Evolutionary conservation across 1,139 yeast species (phyloP), one percentile per base, ranked within the genome.

Genomic region (Candida sp.): DNA sequence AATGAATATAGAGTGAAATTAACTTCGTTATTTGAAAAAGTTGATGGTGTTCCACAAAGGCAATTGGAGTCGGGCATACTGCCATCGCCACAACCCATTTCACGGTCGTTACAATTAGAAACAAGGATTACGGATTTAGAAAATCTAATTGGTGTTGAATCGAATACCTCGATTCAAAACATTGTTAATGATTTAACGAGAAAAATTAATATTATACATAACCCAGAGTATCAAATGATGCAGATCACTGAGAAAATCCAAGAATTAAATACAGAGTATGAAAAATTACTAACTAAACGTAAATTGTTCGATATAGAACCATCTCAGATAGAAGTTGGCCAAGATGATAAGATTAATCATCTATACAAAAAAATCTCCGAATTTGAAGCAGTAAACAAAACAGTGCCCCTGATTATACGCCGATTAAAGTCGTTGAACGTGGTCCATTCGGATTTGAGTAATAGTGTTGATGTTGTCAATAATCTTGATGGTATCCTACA

Each of bases 351-450:
- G 49, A 58, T 79, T 23, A 62, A 67, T 36, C 70, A 66, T 43
- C 47, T 81, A 4, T 72, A 71, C 46, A 53, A 49, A 2, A 61
- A 56, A 11, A 56, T 79, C 22, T 68, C 68, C 1, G 60, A 62
- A 1, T 58, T 79, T n/a, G 70, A 68, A 32, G 52, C 52, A 1
- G 59, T 70, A 33, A 61, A 61, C 15, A 49, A 55, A 5, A 50
- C 60, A 2, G 57, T 79, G 1, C 84, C 84, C 0, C 53, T 60
- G 3, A 43, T 80, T 1, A 43, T 76, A 3, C 52, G 60, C 11
- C 58, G 87, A 35, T 59, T 82, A 29, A 68, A 73, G 45, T 59
- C 75, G 0, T 60, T 81, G 39, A 68, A 72, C 45, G 58, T 55
- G 0, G 61, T 79, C 2, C 85, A 81, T 52, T 51, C 68, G 5